Percentiles rank a stretch among this genome's conserved stretches.
Evolutionary conservation across 768 basidiomycete genomes (phyloP).

Genomic region (Pleurotus platypus): DNA sequence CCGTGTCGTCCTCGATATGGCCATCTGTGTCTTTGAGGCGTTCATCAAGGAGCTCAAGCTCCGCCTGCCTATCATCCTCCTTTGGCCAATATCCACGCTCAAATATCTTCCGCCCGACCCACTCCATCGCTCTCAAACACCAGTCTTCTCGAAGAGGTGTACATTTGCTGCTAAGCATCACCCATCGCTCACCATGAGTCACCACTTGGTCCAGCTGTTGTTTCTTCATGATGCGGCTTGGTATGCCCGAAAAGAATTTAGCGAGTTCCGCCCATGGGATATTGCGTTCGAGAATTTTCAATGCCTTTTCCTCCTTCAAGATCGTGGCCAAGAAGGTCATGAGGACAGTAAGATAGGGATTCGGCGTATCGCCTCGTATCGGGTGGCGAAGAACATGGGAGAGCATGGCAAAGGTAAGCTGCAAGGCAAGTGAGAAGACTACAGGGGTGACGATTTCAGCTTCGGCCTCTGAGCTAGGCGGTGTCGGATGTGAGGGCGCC

Average conservation of each 20-base stretch:
- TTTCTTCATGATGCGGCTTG: slow-evolving; percentile 36
- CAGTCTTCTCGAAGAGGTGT: slow-evolving; percentile 88
- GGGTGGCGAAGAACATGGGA: slow-evolving; percentile 65
- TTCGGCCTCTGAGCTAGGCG: slow-evolving; percentile 24
- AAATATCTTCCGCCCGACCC: slow-evolving; percentile 87
- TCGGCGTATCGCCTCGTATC: slow-evolving; percentile 54
- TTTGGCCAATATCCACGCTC: slow-evolving; percentile 93
- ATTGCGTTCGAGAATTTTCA: slow-evolving; percentile 63
- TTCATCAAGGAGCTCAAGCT: slow-evolving; percentile 81
- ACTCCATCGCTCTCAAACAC: slow-evolving; percentile 94
- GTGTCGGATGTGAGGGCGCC: slow-evolving; percentile 25
- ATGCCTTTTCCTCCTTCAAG: slow-evolving; percentile 58
- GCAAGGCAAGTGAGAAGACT: slow-evolving; percentile 69
- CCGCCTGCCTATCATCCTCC: slow-evolving; percentile 60
- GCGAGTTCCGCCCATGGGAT: slow-evolving; percentile 85
- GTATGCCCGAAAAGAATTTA: slow-evolving; percentile 55
- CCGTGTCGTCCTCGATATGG: slow-evolving; percentile 76
- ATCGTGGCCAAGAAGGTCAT: slow-evolving; percentile 87
- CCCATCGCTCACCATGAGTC: slow-evolving; percentile 43
- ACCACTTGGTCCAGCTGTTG: slow-evolving; percentile 9
- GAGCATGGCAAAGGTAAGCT: slow-evolving; percentile 78
- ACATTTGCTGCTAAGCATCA: slow-evolving; percentile 67
- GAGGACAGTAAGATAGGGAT: slow-evolving; percentile 83
- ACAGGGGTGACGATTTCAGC: slow-evolving; percentile 47
- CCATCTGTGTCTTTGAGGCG: slow-evolving; percentile 63